Evolutionary conservation across 176 grass and related monocot genomes (phyloP).

Genomic region (Carex scoparia): DNA sequence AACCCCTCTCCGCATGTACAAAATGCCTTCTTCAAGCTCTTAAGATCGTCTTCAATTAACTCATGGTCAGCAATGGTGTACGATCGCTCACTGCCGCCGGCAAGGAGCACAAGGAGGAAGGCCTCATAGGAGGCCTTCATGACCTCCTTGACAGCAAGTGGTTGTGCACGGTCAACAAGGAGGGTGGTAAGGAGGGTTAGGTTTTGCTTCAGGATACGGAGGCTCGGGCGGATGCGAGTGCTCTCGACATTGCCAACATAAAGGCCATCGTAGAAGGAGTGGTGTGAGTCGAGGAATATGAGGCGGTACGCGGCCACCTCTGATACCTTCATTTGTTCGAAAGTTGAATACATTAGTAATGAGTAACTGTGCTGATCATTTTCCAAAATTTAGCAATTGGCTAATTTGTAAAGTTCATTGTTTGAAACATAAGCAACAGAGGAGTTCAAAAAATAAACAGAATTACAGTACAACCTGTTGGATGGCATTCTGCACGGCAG

Average conservation of each 20-base stretch:
- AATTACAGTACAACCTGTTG: constrained; percentile 15
- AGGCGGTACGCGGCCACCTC: constrained; percentile 59
- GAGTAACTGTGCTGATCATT: neutral
- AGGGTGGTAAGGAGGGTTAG: constrained; percentile 56
- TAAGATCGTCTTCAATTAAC: constrained; percentile 59
- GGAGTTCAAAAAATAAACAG: neutral
- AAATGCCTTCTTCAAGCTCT: constrained; percentile 71
- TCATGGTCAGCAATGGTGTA: constrained; percentile 48
- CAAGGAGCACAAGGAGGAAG: constrained; percentile 57
- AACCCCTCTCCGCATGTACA: constrained; percentile 73
- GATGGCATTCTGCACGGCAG: constrained; percentile 49
- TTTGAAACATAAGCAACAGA: neutral
- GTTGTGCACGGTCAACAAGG: constrained; percentile 54
- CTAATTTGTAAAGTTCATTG: neutral
- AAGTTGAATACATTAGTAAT: neutral
- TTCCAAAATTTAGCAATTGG: neutral
- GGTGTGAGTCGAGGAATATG: constrained; percentile 44
- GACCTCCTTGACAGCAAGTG: constrained; percentile 59
- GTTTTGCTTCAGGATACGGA: constrained; percentile 70
- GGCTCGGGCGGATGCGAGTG: constrained; percentile 44
- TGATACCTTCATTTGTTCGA: constrained; percentile 25
- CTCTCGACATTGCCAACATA: constrained; percentile 42
- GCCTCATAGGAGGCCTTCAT: constrained; percentile 62
- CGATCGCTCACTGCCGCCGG: constrained; percentile 54
- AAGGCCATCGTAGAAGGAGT: constrained; percentile 56